Evolutionary conservation across 345 rosid species (phyloP), one percentile per base, ranked within the genome.

Genomic region (Dipteronia sinensis): DNA sequence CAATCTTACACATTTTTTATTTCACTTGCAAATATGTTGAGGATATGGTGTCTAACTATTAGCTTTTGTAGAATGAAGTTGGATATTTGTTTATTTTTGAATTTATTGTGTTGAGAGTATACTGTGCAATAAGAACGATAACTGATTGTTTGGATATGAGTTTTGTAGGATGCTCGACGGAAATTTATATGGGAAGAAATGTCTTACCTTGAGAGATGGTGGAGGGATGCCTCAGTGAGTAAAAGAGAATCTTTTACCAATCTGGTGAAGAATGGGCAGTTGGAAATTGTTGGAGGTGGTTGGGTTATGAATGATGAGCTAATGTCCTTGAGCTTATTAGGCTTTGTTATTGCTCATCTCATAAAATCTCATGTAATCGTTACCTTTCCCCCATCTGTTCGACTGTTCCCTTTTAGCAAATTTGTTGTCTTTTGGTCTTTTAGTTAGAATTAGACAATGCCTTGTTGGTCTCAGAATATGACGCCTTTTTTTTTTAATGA

Each of bases 241-340:
- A n/a, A n/a, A n/a, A n/a, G n/a, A n/a, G n/a, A n/a, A n/a, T n/a
- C n/a, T n/a, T n/a, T n/a, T n/a, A n/a, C n/a, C n/a, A n/a, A n/a
- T n/a, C n/a, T n/a, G n/a, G n/a, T n/a, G n/a, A n/a, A n/a, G n/a
- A n/a, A n/a, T n/a, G n/a, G n/a, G n/a, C n/a, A n/a, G n/a, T n/a
- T n/a, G n/a, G n/a, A 96, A 77, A 92, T 96, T 58, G 99, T 96
- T 76, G 98, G 99, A 74, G 99, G 99, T 85, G 99, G 99, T 59
- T 96, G 99, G 99, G 99, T 96, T 15, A 96, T 96, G 99, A 96
- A 94, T 70, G 99, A 94, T 83, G 99, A 96, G 99, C 98, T 94
- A 85, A 61, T 64, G 44, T 10, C 49, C 63, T 61, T 44, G 72
- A 75, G 78, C 72, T 79, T 13, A 25, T 53, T 20, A 12, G 23